These are phyloP conservation scores for Eucalyptus sp. DNA, from an alignment of 345 rosid genomes.

Conservation along the genomic window DNA sequence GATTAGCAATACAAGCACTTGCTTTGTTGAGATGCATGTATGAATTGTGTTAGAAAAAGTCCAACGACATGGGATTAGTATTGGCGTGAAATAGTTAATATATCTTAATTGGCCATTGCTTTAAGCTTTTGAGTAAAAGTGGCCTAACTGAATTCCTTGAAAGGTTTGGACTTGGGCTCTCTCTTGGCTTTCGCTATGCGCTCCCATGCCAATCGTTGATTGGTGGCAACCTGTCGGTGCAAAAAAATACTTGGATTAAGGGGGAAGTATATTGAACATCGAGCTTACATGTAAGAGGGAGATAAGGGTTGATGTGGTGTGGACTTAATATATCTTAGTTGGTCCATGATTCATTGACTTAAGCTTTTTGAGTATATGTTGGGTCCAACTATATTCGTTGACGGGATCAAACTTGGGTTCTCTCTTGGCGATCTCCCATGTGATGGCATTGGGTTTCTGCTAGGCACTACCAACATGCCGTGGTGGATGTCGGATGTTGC, in stretches of 20 bases:
- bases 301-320: not conserved
- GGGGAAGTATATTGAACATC: not conserved
- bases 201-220: not conserved
- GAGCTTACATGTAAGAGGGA: not conserved
- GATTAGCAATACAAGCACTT: not conserved
- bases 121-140: not conserved
- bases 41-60: not conserved
- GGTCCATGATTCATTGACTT: rapidly evolving
- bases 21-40: not conserved
- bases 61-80: not conserved
- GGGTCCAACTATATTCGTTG: not conserved
- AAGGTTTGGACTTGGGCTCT: not conserved
- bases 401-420: not conserved
- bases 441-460: not conserved
- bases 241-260: not conserved
- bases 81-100: not conserved
- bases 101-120: not conserved
- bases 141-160: not conserved
- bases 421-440: not conserved
- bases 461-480: not conserved
- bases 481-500: not conserved
- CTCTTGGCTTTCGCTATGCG: rapidly evolving
- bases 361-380: too few relatives aligned
- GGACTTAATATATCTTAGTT: rapidly evolving
- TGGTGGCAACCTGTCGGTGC: not conserved